These are phyloP conservation scores for Phellinidium pouzarii DNA, from an alignment of 1,284 basidiomycete species.

Conservation along the genomic window DNA sequence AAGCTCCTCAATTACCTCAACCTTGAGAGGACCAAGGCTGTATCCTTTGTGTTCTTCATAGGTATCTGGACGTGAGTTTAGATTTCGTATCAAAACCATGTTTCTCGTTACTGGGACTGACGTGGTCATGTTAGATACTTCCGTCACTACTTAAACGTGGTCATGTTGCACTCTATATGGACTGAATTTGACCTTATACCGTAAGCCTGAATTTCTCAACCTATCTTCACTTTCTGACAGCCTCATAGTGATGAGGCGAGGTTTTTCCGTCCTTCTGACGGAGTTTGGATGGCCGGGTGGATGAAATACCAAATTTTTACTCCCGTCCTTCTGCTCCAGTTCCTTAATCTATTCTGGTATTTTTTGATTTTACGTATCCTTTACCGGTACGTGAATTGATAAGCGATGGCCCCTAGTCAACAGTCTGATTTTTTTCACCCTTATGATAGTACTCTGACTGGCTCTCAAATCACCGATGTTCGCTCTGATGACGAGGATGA, in stretches of 20 bases:
- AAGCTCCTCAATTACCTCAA: conserved; percentile 87
- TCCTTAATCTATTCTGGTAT: conserved; percentile 91
- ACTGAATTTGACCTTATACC: conserved; percentile 74
- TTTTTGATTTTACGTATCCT: conserved; percentile 71
- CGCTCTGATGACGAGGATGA: conserved; percentile 69
- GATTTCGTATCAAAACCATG: neutral
- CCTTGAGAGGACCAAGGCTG: conserved; percentile 55
- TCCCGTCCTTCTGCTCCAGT: conserved; percentile 70
- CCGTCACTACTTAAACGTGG: conserved; percentile 88
- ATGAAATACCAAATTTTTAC: conserved; percentile 78
- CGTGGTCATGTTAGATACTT: conserved; percentile 63
- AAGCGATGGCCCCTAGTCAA: neutral
- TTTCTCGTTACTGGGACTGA: conserved; percentile 8
- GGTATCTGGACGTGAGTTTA: conserved; percentile 73
- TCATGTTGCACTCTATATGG: conserved; percentile 87
- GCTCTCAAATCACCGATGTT: conserved; percentile 34
- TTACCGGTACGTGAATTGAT: conserved; percentile 34
- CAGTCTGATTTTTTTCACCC: neutral
- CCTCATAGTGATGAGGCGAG: conserved; percentile 45
- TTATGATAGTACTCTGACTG: conserved; percentile 33
- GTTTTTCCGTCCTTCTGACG: conserved; percentile 56
- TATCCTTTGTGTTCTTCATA: conserved; percentile 66
- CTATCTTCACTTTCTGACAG: neutral
- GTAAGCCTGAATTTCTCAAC: conserved; percentile 39
- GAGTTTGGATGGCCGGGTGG: conserved; percentile 72